Evolutionary conservation across 495 filamentous ascomycete species (phyloP).

Genomic region (Podospora pseudopauciseta): DNA sequence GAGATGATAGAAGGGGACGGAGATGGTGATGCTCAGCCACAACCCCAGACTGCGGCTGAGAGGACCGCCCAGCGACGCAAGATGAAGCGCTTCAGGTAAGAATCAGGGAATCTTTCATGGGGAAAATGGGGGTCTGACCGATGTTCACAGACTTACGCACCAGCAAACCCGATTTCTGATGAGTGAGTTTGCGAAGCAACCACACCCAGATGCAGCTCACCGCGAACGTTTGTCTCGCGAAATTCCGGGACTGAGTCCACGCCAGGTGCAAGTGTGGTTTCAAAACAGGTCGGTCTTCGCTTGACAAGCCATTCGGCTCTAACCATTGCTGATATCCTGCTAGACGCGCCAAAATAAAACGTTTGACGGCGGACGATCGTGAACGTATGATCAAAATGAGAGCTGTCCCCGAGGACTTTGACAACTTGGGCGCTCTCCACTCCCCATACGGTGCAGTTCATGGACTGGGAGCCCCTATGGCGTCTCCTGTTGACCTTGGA

Average conservation of each 20-base stretch:
- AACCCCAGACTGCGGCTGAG: constrained; percentile 63
- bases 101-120: background rate
- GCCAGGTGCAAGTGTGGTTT: constrained; percentile 98
- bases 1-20: constrained; percentile 48
- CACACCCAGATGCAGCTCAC: constrained; percentile 92
- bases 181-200: constrained; percentile 95
- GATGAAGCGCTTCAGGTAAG: constrained; percentile 90
- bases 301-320: background rate
- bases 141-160: constrained; percentile 72
- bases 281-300: constrained; percentile 75
- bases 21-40: constrained; percentile 41
- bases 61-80: constrained; percentile 78
- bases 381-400: constrained; percentile 92
- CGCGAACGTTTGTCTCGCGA: constrained; percentile 85
- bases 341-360: constrained; percentile 93
- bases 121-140: constrained; percentile 21
- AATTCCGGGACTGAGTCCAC: constrained; percentile 87
- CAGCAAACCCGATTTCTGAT: constrained; percentile 95
- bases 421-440: constrained; percentile 85
- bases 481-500: constrained; percentile 55
- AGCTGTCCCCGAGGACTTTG: constrained; percentile 87
- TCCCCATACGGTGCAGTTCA: constrained; percentile 64
- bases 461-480: constrained; percentile 51
- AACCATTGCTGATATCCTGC: constrained; percentile 26
- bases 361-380: constrained; percentile 85